Percentiles rank a stretch among this genome's conserved stretches.
phyloP scores from a whole-genome alignment of 1,284 basidiomycete genomes.

The Polyporus tsugae region DNA sequence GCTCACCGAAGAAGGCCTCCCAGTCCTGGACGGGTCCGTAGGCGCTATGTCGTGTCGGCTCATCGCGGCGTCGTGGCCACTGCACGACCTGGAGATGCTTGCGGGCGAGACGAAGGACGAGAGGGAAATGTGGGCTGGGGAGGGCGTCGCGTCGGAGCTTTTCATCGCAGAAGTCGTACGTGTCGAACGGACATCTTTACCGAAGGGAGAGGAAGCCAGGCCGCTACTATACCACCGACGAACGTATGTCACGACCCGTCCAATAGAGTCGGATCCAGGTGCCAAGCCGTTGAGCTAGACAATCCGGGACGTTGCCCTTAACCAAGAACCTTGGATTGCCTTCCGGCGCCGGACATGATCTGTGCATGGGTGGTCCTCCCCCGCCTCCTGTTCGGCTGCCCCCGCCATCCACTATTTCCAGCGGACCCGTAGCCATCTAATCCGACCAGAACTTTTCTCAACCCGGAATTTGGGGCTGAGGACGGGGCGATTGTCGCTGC shows the following conservation, averaged over 20 bases:
- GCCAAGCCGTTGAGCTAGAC: constrained; percentile 19
- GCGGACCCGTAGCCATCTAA: no score
- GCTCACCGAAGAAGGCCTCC: constrained; percentile 61
- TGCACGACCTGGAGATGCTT: constrained; percentile 44
- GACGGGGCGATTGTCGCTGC: no score
- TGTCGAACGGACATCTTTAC: constrained; percentile 46
- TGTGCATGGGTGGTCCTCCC: no score
- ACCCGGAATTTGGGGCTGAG: no score
- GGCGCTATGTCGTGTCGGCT: constrained; percentile 63
- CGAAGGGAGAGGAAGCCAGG: constrained; percentile 38
- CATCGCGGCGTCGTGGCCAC: constrained; percentile 44
- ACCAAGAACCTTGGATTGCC: neutral
- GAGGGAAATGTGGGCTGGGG: constrained; percentile 37
- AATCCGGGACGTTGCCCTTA: neutral
- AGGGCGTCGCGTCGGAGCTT: constrained; percentile 51
- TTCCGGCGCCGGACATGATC: neutral
- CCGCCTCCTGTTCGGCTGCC: no score
- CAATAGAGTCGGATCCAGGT: constrained; percentile 25
- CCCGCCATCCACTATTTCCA: no score
- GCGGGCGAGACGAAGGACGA: constrained; percentile 24
- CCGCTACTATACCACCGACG: constrained; percentile 58
- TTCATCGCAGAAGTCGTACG: constrained; percentile 58
- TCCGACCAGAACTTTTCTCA: no score
- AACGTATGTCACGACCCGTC: constrained; percentile 50
- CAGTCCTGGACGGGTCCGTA: constrained; percentile 60